Base-by-base conservation (phyloP, 768 basidiomycete genomes). In the Lactarius vividus region DNA sequence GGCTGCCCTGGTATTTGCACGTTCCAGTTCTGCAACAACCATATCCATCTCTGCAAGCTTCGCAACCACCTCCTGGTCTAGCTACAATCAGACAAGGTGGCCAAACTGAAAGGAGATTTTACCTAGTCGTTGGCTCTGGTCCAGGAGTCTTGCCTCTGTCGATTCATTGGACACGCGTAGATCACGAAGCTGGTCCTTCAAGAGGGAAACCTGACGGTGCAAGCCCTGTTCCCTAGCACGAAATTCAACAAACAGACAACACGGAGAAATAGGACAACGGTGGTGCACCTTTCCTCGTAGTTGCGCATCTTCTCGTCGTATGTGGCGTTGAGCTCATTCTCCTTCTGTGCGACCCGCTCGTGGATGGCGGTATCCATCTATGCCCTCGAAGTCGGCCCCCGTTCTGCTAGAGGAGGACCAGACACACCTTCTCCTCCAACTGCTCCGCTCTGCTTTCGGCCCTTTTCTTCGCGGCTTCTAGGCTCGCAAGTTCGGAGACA, bases 291-390 rank as follows among this genome's bases (percentile, higher is more conserved):
- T 73, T 96, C 96, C 75, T 96, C 95, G 71, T 96, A 98, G 76
- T 98, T 99, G 59, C 93, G 83, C 74, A 99, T 82, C 70, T 89
- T 89, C 78, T 99, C 97, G 72, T 99, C 97, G 70, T 97, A 98
- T 6, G 92, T 95, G 18, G 96, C 97, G 70, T 96, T 92, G 23
- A 98, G 81, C 77, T 98, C 97, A 63, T 96, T 96, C 79, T 98
- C 94, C 78, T 98, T 98, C 75, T 92, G 91, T 3, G 81, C 79
- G 39, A 98, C 90, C 73, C 89, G 89, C 70, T 98, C 96, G 66
- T 86, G 83, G 63, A 98, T 92, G 79, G 95, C 80, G 54, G 89
- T 88, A 28, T 98, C 96, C 97, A 98, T 98, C 94, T 96, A 20
- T 37, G 29, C 37, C 26, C 20, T 39, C n/a, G n/a, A 5, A 18